Evolutionary conservation across 2,329 filamentous ascomycete species (phyloP).

Genomic region (Xylaria polymorpha): DNA sequence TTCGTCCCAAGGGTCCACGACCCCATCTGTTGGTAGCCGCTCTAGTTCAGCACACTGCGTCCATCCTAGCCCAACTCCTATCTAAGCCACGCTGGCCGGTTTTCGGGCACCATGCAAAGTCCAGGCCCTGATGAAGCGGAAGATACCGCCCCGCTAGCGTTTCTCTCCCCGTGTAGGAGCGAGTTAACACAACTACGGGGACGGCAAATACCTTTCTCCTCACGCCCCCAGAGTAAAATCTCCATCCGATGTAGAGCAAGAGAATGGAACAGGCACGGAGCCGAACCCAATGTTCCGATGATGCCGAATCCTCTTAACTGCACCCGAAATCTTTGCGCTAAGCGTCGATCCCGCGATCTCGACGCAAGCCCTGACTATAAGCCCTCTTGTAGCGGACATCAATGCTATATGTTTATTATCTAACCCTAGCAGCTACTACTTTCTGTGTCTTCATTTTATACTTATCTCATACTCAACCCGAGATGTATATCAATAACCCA

Average conservation of each 20-base stretch:
- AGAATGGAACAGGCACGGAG: background rate
- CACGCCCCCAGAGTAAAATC: conserved; percentile 1
- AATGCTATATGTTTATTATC: background rate
- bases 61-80: background rate
- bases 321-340: conserved; percentile 3
- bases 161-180: background rate
- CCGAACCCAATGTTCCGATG: background rate
- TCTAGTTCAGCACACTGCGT: background rate
- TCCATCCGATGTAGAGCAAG: background rate
- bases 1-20: background rate
- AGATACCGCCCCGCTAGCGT: background rate
- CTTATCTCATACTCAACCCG: background rate
- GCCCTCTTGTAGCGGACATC: background rate
- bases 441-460: background rate
- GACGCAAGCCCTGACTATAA: conserved; percentile 5
- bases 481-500: background rate
- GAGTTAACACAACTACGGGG: background rate
- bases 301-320: conserved; percentile 21
- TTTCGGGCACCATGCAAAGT: background rate
- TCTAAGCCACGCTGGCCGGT: background rate
- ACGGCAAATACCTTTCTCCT: conserved; percentile 9
- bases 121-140: background rate
- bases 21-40: conserved; percentile 4
- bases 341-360: conserved; percentile 20
- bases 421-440: background rate